These are phyloP conservation scores for Xerocomus amazonicus DNA, from an alignment of 1,284 basidiomycete species.

Conservation along the genomic window DNA sequence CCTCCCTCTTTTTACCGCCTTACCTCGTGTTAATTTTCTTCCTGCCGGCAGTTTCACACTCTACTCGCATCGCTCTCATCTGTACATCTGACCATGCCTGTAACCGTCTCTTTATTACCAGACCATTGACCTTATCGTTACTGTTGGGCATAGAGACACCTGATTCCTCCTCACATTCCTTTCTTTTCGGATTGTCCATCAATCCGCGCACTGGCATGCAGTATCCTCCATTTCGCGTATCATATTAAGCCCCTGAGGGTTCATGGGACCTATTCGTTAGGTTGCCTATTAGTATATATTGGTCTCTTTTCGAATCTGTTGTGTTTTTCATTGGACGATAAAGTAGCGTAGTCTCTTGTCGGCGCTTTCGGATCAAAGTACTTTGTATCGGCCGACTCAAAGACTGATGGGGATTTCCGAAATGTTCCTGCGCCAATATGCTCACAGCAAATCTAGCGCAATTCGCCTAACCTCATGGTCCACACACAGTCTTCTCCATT, in stretches of 20 bases:
- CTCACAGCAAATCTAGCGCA: conserved; percentile 25
- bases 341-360: background rate
- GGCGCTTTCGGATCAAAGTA: conserved; percentile 11
- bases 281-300: conserved; percentile 2
- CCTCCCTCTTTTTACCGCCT: background rate
- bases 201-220: background rate
- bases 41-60: background rate
- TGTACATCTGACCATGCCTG: conserved; percentile 3
- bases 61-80: conserved; percentile 6
- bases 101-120: background rate
- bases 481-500: conserved; percentile 1
- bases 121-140: background rate
- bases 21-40: background rate
- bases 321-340: conserved; percentile 5
- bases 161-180: conserved; percentile 5
- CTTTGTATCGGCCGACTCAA: conserved; percentile 15
- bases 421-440: conserved; percentile 15
- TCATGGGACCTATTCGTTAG: background rate
- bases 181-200: background rate
- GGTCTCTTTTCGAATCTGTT: conserved; percentile 1
- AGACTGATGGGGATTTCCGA: conserved; percentile 1
- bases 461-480: conserved; percentile 16
- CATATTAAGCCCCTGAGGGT: background rate
- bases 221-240: background rate
- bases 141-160: background rate